Evolutionary conservation across 495 filamentous ascomycete genomes (phyloP).

Genomic region (Choiromyces venosus): DNA sequence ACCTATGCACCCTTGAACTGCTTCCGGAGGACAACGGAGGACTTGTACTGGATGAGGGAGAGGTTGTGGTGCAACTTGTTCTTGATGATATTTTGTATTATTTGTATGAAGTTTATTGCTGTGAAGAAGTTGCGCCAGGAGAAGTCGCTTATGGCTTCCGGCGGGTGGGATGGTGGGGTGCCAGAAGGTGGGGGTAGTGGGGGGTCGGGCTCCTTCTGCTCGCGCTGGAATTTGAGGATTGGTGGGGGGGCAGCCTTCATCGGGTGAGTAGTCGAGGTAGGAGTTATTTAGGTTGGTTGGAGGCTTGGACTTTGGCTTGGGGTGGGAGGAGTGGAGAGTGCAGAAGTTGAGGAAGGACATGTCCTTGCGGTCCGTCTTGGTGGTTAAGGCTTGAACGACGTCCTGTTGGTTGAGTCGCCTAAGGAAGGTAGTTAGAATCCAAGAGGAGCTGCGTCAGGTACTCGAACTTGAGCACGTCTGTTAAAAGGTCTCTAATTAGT

Average conservation of each 20-base stretch:
- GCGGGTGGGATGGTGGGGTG: conserved; percentile 43
- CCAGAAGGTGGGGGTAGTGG: conserved; percentile 23
- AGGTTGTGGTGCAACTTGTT: conserved; percentile 89
- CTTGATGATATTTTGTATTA: conserved; percentile 95
- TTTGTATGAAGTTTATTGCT: conserved; percentile 85
- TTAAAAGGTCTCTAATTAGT: conserved; percentile 2
- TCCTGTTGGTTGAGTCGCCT: conserved; percentile 92
- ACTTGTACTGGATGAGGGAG: conserved; percentile 89
- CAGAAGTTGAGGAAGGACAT: conserved; percentile 87
- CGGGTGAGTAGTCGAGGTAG: conserved; percentile 46
- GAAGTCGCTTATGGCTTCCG: conserved; percentile 79
- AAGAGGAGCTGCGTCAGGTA: conserved; percentile 88
- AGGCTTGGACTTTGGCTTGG: conserved; percentile 33
- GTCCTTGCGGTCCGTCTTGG: conserved; percentile 74
- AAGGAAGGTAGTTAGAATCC: conserved; percentile 86
- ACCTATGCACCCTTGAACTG: conserved; percentile 82
- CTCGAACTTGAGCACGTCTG: conserved; percentile 92
- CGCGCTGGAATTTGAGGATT: conserved; percentile 55
- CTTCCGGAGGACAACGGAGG: conserved; percentile 79
- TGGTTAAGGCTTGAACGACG: conserved; percentile 77
- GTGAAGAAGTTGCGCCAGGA: conserved; percentile 91
- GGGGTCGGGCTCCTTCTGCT: conserved; percentile 17
- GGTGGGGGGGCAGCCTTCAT: conserved; percentile 79
- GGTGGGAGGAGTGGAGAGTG: conserved; percentile 53
- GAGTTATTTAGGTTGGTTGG: conserved; percentile 37